phyloP scores from a whole-genome alignment of 139 green algal species.

The Chlamydomonas urium region DNA sequence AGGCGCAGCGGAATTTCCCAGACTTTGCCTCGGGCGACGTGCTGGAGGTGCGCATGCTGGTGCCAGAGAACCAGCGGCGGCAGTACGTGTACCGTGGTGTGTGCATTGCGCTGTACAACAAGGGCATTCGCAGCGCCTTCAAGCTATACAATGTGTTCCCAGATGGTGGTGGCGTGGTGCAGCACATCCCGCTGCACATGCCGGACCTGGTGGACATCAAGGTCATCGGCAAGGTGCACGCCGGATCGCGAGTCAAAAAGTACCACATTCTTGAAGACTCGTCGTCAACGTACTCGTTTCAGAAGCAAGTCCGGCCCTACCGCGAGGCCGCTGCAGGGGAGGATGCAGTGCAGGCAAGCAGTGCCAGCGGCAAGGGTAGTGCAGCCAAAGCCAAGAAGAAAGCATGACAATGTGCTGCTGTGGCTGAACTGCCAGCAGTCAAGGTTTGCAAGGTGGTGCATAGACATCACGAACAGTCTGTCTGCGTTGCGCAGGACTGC shows the following conservation, averaged over 20 bases:
- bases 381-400: too few species aligned
- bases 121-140: conserved; percentile 42
- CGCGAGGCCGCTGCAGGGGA: too few species aligned
- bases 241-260: conserved; percentile 1
- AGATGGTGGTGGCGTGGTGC: conserved; percentile 48
- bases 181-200: conserved; percentile 67
- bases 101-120: conserved; percentile 51
- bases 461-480: too few species aligned
- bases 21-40: conserved; percentile 47
- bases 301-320: conserved; percentile 4
- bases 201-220: conserved; percentile 49
- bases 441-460: too few species aligned
- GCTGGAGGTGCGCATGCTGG: conserved; percentile 45
- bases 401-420: too few species aligned
- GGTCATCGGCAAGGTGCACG: conserved; percentile 14
- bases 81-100: conserved; percentile 42
- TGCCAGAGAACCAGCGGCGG: conserved; percentile 43
- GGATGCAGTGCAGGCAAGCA: too few species aligned
- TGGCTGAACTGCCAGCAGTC: too few species aligned
- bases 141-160: conserved; percentile 57
- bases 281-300: conserved; percentile 1
- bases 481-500: too few species aligned
- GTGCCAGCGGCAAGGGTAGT: too few species aligned
- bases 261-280: conserved; percentile 6
- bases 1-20: conserved; percentile 13